Evolutionary conservation across 352 stramenopile species (phyloP).

Genomic region (Globisporangium splendens): DNA sequence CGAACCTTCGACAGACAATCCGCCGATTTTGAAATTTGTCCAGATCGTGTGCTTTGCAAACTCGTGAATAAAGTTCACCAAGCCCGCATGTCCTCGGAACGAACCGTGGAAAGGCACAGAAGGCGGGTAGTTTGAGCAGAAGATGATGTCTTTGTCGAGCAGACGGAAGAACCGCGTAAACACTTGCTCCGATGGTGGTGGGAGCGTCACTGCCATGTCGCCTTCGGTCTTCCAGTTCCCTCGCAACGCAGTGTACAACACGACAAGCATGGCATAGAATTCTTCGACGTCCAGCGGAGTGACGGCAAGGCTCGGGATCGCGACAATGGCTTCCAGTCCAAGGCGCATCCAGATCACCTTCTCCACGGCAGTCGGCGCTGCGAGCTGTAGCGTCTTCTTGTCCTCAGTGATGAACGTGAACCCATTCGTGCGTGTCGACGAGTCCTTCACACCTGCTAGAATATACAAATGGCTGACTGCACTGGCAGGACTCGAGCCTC

Average conservation of each 20-base stretch:
- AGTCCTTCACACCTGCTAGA: conserved; percentile 81
- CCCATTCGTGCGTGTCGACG: conserved; percentile 67
- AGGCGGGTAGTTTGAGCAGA: conserved; percentile 86
- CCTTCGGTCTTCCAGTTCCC: conserved; percentile 81
- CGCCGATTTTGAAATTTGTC: conserved; percentile 86
- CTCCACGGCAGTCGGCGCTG: conserved; percentile 71
- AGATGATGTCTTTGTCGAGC: conserved; percentile 83
- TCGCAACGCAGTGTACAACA: conserved; percentile 76
- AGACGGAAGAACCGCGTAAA: conserved; percentile 86
- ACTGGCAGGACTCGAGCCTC: conserved; percentile 32
- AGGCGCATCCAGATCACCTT: conserved; percentile 89
- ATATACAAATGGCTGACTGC: conserved; percentile 77
- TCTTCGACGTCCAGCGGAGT: conserved; percentile 85
- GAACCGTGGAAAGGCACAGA: conserved; percentile 86
- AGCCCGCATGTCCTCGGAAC: conserved; percentile 64
- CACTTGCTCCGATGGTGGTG: conserved; percentile 80
- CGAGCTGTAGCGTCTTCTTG: conserved; percentile 81
- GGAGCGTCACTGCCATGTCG: conserved; percentile 86
- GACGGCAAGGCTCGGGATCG: conserved; percentile 71
- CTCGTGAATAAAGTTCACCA: conserved; percentile 78
- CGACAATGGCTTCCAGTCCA: conserved; percentile 80
- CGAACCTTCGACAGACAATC: conserved; percentile 77
- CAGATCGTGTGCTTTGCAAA: conserved; percentile 77
- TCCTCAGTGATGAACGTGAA: conserved; percentile 89
- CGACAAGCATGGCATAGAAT: conserved; percentile 88